Percentiles rank a stretch among this genome's conserved stretches.
phyloP scores from a whole-genome alignment of 805 yeast species.

The Maudiozyma serrabonitensis region DNA sequence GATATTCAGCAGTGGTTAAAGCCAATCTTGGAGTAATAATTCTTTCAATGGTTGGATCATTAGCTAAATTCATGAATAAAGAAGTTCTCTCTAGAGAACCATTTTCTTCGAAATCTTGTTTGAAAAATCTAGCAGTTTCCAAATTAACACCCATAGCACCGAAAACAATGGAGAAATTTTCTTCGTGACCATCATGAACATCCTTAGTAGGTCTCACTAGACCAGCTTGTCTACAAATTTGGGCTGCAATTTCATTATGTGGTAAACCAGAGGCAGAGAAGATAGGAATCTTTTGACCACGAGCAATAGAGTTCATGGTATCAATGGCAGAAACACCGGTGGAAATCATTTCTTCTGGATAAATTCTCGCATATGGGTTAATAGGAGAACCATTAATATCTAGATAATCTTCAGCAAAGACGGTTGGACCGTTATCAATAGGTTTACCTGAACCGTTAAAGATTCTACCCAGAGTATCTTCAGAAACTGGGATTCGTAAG shows the following conservation, averaged over 20 bases:
- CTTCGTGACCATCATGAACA: conserved; percentile 99
- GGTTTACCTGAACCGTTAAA: conserved; percentile 99
- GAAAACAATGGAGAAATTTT: conserved; percentile 95
- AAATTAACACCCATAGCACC: conserved; percentile 99
- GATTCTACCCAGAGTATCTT: conserved; percentile 94
- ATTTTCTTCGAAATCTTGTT: conserved; percentile 98
- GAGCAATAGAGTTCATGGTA: conserved; percentile 98
- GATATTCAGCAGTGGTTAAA: conserved; percentile 93
- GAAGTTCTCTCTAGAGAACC: conserved; percentile 98
- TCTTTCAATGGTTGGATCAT: conserved; percentile 99
- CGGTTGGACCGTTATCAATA: conserved; percentile 95
- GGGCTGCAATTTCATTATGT: conserved; percentile 99
- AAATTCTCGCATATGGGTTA: conserved; percentile 95
- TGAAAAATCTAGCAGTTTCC: conserved; percentile 96
- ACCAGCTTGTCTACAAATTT: conserved; percentile 99
- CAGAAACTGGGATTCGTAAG: conserved; percentile 88
- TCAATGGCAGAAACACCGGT: conserved; percentile 98
- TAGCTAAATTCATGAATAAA: conserved; percentile 91
- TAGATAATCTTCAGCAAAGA: conserved; percentile 95
- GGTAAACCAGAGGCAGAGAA: conserved; percentile 99
- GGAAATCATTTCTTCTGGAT: conserved; percentile 99
- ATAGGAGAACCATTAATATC: conserved; percentile 99
- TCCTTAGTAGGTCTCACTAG: conserved; percentile 98
- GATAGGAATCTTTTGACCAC: conserved; percentile 99
- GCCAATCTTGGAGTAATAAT: conserved; percentile 99